Conservation (phyloP, 202 grass and related monocot species). For the Tripidium arundinaceum region DNA sequence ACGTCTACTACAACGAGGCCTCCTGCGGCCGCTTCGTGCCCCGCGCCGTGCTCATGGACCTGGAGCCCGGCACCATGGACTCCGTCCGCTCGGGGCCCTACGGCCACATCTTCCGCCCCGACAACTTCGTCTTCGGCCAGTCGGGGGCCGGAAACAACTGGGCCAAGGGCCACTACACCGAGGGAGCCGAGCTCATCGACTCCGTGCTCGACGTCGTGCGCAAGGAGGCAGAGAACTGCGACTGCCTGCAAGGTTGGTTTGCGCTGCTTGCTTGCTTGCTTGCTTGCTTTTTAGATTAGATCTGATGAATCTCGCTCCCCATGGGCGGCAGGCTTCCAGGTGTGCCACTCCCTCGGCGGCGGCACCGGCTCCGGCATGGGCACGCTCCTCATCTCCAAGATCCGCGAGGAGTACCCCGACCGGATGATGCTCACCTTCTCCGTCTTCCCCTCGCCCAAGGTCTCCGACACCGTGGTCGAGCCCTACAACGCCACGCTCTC, state of each 20-base stretch:
- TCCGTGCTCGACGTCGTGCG: constrained; percentile 62
- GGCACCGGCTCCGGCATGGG: constrained; percentile 92
- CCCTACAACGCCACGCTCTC: constrained; percentile 94
- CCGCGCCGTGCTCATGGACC: constrained; percentile 63
- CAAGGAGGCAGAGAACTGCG: constrained; percentile 86
- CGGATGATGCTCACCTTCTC: constrained; percentile 97
- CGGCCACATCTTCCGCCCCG: constrained; percentile 71
- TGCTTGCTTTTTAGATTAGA: no score
- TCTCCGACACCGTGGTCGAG: constrained; percentile 88
- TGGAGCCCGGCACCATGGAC: constrained; percentile 77
- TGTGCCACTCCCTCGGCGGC: constrained; percentile 86
- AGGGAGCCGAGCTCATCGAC: constrained; percentile 91
- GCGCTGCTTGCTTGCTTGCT: no score
- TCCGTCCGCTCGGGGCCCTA: constrained; percentile 54
- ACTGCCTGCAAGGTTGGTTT: constrained; percentile 64
- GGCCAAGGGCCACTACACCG: constrained; percentile 94
- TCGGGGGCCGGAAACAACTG: constrained; percentile 88
- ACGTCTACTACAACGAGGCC: constrained; percentile 88
- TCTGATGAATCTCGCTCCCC: no score
- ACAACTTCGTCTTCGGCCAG: constrained; percentile 95
- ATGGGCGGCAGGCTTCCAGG: no score
- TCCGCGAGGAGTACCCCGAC: constrained; percentile 90
- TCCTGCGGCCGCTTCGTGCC: constrained; percentile 63
- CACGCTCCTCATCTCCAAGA: constrained; percentile 86
- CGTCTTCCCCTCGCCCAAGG: constrained; percentile 90